Percentiles rank a stretch among this genome's conserved stretches.
phyloP scores from a whole-genome alignment of 2,329 filamentous ascomycete species.

The Coniella vitis region DNA sequence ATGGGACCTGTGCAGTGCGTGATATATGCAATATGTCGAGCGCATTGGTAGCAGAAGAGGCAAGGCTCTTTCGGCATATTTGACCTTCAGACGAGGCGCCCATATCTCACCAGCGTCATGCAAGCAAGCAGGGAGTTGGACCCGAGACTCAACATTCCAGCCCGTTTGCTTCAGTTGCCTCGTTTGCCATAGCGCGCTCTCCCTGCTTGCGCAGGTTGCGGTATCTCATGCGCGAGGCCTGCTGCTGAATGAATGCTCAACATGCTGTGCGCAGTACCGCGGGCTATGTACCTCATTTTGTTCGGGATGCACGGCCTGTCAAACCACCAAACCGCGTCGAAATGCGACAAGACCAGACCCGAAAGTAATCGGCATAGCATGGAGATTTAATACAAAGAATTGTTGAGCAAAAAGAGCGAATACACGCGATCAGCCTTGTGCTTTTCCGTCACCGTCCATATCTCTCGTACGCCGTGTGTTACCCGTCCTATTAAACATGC shows the following conservation, averaged over 20 bases:
- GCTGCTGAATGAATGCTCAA: too few species aligned
- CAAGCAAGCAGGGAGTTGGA: not conserved
- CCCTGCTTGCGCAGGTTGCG: not conserved
- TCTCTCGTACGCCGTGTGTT: too few species aligned
- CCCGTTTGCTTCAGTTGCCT: not conserved
- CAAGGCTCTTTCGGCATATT: slow-evolving; percentile 36
- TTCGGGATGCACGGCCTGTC: not conserved
- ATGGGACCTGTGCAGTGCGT: slow-evolving; percentile 34
- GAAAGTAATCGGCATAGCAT: too few species aligned
- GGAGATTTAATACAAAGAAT: too few species aligned
- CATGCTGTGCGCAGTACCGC: too few species aligned
- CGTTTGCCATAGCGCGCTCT: not conserved
- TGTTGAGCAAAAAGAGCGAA: too few species aligned
- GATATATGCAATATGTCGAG: slow-evolving; percentile 35
- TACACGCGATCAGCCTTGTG: too few species aligned
- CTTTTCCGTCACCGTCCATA: too few species aligned
- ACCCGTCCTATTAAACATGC: too few species aligned
- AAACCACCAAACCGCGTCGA: slow-evolving; percentile 3
- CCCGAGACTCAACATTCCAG: not conserved
- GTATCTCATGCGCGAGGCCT: not conserved
- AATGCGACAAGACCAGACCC: too few species aligned
- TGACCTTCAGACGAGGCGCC: slow-evolving; percentile 17
- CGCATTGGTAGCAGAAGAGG: slow-evolving; percentile 29
- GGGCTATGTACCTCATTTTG: not conserved
- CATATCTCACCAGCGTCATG: not conserved